phyloP scores from a whole-genome alignment of 2,329 filamentous ascomycete genomes.

The Talaromyces sp. region DNA sequence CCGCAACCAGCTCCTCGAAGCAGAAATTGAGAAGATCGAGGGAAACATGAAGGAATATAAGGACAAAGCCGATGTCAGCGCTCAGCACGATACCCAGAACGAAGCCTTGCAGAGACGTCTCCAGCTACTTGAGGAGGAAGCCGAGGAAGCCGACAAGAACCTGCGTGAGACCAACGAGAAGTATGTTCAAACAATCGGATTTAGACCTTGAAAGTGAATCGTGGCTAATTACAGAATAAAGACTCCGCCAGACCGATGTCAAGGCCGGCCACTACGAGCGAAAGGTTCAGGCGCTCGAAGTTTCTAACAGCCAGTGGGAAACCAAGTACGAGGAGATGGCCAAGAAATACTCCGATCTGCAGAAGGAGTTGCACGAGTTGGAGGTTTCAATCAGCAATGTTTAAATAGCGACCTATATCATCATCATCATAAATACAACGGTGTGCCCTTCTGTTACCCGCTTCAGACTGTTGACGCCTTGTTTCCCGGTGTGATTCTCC shows the following conservation, averaged over 20 bases:
- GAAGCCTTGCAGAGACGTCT: constrained; percentile 88
- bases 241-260: constrained; percentile 97
- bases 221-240: constrained; percentile 37
- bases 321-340: constrained; percentile 96
- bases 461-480: constrained; percentile 15
- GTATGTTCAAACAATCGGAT: constrained; percentile 57
- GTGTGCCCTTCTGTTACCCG: constrained; percentile 19
- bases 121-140: constrained; percentile 96
- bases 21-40: constrained; percentile 91
- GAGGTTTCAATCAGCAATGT: constrained; percentile 91
- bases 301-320: constrained; percentile 91
- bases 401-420: constrained; percentile 49
- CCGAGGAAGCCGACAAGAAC: constrained; percentile 93
- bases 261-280: constrained; percentile 99
- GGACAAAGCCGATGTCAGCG: constrained; percentile 75
- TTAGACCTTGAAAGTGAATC: neutral
- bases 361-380: constrained; percentile 91
- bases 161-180: constrained; percentile 97
- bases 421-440: constrained; percentile 16
- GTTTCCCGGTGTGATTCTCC: constrained; percentile 9
- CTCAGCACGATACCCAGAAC: constrained; percentile 81
- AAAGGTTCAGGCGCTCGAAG: constrained; percentile 95
- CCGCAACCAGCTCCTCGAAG: constrained; percentile 89
- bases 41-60: constrained; percentile 79
- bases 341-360: constrained; percentile 76